These are phyloP conservation scores for Ambrosia trifida DNA, from an alignment of 129 eudicot genomes.

Conservation along the genomic window DNA sequence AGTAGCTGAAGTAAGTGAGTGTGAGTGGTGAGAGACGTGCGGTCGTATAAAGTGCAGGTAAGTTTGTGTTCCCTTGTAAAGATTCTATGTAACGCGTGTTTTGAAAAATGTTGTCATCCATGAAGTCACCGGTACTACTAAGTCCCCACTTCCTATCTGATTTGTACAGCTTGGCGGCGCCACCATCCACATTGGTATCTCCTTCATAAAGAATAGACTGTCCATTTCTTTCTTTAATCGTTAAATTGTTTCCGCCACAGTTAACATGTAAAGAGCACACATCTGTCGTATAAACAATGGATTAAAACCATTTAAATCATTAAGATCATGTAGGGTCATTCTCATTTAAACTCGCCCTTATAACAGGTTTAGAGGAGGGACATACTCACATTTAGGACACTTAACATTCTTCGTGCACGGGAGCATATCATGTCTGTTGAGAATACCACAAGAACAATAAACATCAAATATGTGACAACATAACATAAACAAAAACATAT, in stretches of 20 bases:
- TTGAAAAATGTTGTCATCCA: conserved; percentile 69
- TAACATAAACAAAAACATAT: neutral
- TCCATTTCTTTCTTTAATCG: conserved; percentile 35
- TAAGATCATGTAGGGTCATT: neutral
- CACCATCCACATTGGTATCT: conserved; percentile 61
- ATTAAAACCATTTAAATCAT: neutral
- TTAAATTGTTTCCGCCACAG: conserved; percentile 73
- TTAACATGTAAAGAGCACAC: conserved; percentile 86
- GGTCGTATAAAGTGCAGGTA: conserved; percentile 55
- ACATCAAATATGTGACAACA: conserved; percentile 8
- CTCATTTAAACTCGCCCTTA: neutral
- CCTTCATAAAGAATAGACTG: conserved; percentile 61
- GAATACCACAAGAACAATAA: conserved; percentile 18
- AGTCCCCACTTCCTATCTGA: conserved; percentile 63
- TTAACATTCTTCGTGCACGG: conserved; percentile 53
- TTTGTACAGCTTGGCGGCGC: conserved; percentile 54
- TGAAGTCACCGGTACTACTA: conserved; percentile 90
- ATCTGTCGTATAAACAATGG: conserved; percentile 42
- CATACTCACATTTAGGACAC: conserved; percentile 78
- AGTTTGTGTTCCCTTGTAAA: conserved; percentile 39
- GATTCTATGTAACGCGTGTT: conserved; percentile 45
- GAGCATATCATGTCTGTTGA: conserved; percentile 63
- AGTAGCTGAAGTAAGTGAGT: conserved; percentile 72
- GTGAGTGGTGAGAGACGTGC: conserved; percentile 85
- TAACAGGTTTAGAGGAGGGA: neutral